A percentile compares a stretch with the other conserved stretches of the same genome.
These are phyloP conservation scores for Atkinsonella hypoxylon DNA, from an alignment of 2,329 filamentous ascomycete species.

Conservation along the genomic window DNA sequence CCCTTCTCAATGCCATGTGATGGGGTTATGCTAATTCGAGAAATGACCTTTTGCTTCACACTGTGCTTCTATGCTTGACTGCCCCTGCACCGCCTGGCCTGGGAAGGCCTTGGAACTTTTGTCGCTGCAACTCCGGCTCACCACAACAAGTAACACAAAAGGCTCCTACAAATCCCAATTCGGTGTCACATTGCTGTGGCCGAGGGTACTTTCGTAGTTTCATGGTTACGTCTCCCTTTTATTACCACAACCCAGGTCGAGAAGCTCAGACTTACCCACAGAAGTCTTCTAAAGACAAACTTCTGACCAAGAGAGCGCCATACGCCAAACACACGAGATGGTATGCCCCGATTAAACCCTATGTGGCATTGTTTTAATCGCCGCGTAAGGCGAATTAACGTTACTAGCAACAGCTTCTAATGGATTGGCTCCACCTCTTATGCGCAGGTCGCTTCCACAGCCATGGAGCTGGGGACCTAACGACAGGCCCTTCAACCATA, in stretches of 20 bases:
- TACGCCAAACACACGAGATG: no score
- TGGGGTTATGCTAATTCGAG: not conserved
- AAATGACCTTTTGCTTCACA: not conserved
- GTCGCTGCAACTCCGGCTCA: not conserved
- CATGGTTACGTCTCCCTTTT: not conserved
- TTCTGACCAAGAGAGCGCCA: not conserved
- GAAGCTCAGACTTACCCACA: no score
- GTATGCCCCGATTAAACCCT: no score
- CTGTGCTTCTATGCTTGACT: not conserved
- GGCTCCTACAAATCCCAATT: not conserved
- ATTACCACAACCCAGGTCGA: not conserved
- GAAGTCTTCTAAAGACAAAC: not conserved
- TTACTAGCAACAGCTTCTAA: not conserved
- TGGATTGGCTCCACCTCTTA: not conserved
- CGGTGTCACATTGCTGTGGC: not conserved
- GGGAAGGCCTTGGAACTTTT: conserved; percentile 1
- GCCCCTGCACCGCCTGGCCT: not conserved
- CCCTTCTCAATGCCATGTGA: no score
- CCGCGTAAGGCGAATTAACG: not conserved
- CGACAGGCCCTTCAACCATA: no score
- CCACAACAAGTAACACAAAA: not conserved
- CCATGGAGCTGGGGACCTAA: not conserved
- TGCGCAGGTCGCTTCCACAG: not conserved
- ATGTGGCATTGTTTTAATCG: not conserved
- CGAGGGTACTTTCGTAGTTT: not conserved